Conservation (phyloP, 306 rosid genomes). For the Gillenia trifoliata region DNA sequence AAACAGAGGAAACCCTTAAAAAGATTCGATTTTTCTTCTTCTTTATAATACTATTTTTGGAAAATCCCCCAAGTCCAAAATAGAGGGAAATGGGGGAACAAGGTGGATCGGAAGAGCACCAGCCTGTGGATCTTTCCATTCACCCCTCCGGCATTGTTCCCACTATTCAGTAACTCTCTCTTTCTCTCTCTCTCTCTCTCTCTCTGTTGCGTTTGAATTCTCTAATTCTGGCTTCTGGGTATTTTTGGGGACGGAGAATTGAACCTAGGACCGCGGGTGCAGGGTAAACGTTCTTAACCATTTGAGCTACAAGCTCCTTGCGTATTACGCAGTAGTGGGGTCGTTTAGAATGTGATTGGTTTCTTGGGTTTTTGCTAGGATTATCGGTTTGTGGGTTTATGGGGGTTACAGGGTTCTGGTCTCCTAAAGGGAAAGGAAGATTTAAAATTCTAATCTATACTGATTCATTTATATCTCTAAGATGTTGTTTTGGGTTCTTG, state of each 20-base stretch:
- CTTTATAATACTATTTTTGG: neutral
- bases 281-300: no score
- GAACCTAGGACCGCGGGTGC: no score
- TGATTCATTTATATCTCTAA: neutral
- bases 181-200: neutral
- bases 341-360: neutral
- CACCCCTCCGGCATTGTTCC: slow-evolving; percentile 25
- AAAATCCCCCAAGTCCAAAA: neutral
- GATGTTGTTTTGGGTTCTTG: neutral
- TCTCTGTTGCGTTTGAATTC: neutral
- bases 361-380: neutral
- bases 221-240: neutral
- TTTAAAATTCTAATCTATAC: no score
- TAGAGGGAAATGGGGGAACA: slow-evolving; percentile 11
- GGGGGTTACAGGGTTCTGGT: neutral
- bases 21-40: neutral
- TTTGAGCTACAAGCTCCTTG: no score
- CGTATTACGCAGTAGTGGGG: no score
- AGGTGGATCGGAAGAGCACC: slow-evolving; percentile 29
- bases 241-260: neutral
- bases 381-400: neutral
- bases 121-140: slow-evolving; percentile 12
- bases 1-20: no score
- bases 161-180: slow-evolving; percentile 18
- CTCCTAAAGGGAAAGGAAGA: neutral